Evolutionary conservation across 169 alveolate genomes (phyloP), one percentile per base, ranked within the genome.

Genomic region (Besnoitia besnoiti): DNA sequence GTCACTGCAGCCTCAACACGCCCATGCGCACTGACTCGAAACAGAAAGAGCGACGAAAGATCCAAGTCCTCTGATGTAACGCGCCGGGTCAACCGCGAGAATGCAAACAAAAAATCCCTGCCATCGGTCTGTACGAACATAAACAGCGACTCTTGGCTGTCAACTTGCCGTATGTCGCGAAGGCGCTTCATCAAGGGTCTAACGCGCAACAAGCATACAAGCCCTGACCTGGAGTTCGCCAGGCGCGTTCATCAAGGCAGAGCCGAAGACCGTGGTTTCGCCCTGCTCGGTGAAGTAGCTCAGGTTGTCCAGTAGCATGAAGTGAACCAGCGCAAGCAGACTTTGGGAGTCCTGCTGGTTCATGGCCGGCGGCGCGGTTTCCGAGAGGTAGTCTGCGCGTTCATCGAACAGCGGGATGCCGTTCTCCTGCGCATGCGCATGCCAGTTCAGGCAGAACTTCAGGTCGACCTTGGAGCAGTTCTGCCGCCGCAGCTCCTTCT

Each of bases 241-340:
- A n/a, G 80, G 80, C 4, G 80, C 14, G 39, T 67, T 1, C 80
- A 67, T 67, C 46, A 67, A 35, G 47, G 80, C 80, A 1, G 39
- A 30, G 80, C 80, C 80, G 80, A 67, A 67, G 80, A 67, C 80
- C n/a, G 80, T 67, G 12, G 80, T 30, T 67, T 67, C 80, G 47
- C 39, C 46, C 44, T 67, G 80, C 80, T 67, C 80, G 30, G 80
- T 35, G 80, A 67, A 67, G 80, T 33, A 67, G 12, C 80, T 35
- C 39, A 67, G n/a, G 47, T 30, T 35, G 44, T 67, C 80, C 1
- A 67, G 80, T 42, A 67, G 80, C 80, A 67, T 30, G 44, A 67
- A 67, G 80, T 67, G 80, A 7, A 35, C 80, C 44, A 35, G 47
- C 21, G 80, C 80, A 7, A 67, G 80, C 44, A 67, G 30, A 16